phyloP scores from a whole-genome alignment of 2,329 filamentous ascomycete species.

The Graphilbum ipis-grandicollis region DNA sequence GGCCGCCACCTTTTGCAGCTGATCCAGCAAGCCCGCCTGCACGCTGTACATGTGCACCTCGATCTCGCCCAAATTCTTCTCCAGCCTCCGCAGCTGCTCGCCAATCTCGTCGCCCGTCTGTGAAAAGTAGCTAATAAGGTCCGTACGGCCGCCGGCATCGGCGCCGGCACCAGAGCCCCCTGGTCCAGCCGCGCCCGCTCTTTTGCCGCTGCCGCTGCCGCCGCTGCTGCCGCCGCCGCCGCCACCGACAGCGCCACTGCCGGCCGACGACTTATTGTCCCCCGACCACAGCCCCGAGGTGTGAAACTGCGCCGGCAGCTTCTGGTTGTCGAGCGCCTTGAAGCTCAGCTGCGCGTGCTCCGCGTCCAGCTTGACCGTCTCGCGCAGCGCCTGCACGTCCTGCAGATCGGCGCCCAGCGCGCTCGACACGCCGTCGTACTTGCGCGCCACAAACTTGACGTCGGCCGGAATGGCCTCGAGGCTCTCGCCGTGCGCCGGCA shows the following conservation, averaged over 20 bases:
- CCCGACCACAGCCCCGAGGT: constrained; percentile 23
- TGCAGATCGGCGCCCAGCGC: constrained; percentile 22
- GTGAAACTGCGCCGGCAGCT: constrained; percentile 31
- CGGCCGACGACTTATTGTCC: constrained; percentile 15
- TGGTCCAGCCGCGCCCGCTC: constrained; percentile 15
- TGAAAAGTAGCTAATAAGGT: constrained; percentile 47
- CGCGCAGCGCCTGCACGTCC: constrained; percentile 23
- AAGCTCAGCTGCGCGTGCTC: constrained; percentile 25
- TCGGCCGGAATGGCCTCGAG: constrained; percentile 22
- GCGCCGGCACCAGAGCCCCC: constrained; percentile 16
- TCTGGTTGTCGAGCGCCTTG: constrained; percentile 27
- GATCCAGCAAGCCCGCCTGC: constrained; percentile 40
- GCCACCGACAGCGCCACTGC: constrained; percentile 17
- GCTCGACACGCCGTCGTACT: constrained; percentile 24
- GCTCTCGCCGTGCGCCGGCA: constrained; percentile 32
- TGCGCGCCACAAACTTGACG: constrained; percentile 25
- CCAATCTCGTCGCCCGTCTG: constrained; percentile 44
- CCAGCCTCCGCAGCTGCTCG: constrained; percentile 36
- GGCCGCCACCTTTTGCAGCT: constrained; percentile 31
- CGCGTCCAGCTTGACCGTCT: constrained; percentile 22
- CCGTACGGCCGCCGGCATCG: constrained; percentile 31
- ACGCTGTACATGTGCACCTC: constrained; percentile 47
- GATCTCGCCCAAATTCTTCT: constrained; percentile 42
- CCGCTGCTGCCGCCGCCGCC: constrained; percentile 11
- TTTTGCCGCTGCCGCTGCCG: background rate